Conservation (phyloP, 805 yeast genomes). For the Lipomyces yamanashiensis region DNA sequence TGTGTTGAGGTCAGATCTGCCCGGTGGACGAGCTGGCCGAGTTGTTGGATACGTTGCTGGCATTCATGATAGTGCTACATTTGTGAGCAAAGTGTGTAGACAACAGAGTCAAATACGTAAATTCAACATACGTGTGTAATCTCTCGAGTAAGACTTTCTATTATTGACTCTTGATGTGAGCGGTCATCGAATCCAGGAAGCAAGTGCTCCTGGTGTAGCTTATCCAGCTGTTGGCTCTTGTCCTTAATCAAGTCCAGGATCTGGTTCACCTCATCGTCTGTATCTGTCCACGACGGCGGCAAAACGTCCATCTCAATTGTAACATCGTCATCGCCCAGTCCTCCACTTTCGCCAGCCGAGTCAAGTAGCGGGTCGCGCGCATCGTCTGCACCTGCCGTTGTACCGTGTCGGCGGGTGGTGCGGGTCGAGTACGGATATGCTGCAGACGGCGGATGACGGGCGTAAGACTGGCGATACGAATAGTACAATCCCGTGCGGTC, state of each 20-base stretch:
- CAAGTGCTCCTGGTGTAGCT: constrained; percentile 76
- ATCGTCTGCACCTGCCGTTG: constrained; percentile 15
- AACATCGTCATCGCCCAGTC: constrained; percentile 28
- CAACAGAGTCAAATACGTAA: neutral
- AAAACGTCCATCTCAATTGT: constrained; percentile 65
- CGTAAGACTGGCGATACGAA: constrained; percentile 87
- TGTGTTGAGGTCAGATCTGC: constrained; percentile 52
- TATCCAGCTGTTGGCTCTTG: constrained; percentile 64
- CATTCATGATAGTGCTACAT: constrained; percentile 66
- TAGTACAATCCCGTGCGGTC: constrained; percentile 92
- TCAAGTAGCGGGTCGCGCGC: constrained; percentile 53
- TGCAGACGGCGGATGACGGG: constrained; percentile 57
- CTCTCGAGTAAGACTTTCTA: constrained; percentile 74
- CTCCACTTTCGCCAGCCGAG: constrained; percentile 16
- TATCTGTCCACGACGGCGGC: constrained; percentile 80
- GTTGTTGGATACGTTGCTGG: constrained; percentile 73
- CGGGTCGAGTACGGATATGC: constrained; percentile 16
- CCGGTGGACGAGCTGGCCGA: constrained; percentile 52
- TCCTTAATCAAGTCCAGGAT: constrained; percentile 57
- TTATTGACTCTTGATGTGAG: constrained; percentile 70
- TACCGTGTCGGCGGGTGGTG: constrained; percentile 12
- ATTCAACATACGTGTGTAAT: constrained; percentile 57
- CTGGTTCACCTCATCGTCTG: constrained; percentile 72
- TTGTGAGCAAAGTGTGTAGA: constrained; percentile 27
- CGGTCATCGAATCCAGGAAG: constrained; percentile 89